Evolutionary conservation across 176 grass and related monocot genomes (phyloP).

Genomic region (Poa annua): DNA sequence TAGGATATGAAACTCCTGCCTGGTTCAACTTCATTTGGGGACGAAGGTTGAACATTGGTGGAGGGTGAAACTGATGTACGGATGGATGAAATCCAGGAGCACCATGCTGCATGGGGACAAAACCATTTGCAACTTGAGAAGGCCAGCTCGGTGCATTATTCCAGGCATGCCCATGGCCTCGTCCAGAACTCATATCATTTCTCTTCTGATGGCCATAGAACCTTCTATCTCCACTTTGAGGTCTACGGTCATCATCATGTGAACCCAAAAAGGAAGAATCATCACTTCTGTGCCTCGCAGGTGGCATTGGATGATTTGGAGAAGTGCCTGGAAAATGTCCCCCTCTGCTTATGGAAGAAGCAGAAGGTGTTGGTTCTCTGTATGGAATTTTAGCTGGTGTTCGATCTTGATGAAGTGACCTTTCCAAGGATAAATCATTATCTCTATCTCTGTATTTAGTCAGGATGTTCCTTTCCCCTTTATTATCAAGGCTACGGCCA

Average conservation of each 20-base stretch:
- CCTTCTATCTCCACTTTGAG: constrained; percentile 62
- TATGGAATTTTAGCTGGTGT: constrained; percentile 53
- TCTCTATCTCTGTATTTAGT: constrained; percentile 84
- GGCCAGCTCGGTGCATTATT: constrained; percentile 79
- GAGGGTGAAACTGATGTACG: constrained; percentile 68
- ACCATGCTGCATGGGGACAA: constrained; percentile 83
- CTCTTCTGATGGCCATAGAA: constrained; percentile 71
- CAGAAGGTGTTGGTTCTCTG: constrained; percentile 79
- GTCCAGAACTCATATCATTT: constrained; percentile 66
- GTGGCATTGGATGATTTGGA: constrained; percentile 62
- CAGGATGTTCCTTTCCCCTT: constrained; percentile 54
- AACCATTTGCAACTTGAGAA: constrained; percentile 77
- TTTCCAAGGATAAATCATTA: constrained; percentile 60
- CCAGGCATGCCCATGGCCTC: constrained; percentile 76
- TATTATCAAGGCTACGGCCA: constrained; percentile 65
- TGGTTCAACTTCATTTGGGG: constrained; percentile 81
- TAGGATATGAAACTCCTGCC: constrained; percentile 77
- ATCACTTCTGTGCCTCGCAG: constrained; percentile 62
- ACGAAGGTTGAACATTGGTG: constrained; percentile 82
- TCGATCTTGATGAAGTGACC: constrained; percentile 57
- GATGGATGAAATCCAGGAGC: constrained; percentile 75
- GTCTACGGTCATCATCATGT: constrained; percentile 76
- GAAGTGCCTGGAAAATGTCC: constrained; percentile 60
- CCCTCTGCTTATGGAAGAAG: constrained; percentile 68
- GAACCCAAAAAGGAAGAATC: constrained; percentile 59